Conservation (phyloP, 208 protist genomes). For the Naegleria gruberi region DNA sequence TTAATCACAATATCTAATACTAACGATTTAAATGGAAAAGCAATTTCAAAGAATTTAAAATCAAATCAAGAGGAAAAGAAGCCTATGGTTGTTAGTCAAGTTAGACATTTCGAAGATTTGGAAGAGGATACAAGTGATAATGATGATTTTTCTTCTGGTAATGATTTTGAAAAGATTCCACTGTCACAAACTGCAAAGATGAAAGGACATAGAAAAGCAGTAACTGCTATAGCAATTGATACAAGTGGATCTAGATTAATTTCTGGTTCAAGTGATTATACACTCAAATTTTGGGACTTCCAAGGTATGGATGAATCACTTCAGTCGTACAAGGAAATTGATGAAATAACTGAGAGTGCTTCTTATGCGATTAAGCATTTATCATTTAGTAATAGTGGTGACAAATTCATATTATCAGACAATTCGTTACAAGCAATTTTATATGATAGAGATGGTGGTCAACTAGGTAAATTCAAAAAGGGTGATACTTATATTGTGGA, state of each 20-base stretch:
- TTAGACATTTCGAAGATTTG: neutral
- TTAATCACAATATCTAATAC: no score
- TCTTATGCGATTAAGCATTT: constrained; percentile 7
- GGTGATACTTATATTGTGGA: constrained; percentile 24
- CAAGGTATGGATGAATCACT: constrained; percentile 22
- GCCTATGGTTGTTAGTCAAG: neutral
- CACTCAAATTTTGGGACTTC: constrained; percentile 28
- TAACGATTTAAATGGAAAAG: neutral
- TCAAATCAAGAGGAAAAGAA: neutral
- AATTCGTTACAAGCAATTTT: neutral
- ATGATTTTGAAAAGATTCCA: neutral
- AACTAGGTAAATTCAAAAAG: neutral
- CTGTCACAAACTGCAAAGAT: neutral
- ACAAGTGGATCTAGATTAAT: constrained; percentile 3
- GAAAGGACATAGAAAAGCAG: constrained; percentile 6
- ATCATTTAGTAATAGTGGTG: neutral
- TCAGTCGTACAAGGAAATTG: neutral
- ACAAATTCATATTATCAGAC: neutral
- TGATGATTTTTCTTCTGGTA: neutral
- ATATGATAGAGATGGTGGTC: neutral
- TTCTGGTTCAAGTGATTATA: constrained; percentile 3
- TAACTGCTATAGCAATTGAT: constrained; percentile 10
- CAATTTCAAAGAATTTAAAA: neutral
- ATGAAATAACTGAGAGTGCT: neutral
- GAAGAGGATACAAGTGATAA: neutral